Conservation (phyloP, 345 rosid species). For the Eucalyptus marginata region DNA sequence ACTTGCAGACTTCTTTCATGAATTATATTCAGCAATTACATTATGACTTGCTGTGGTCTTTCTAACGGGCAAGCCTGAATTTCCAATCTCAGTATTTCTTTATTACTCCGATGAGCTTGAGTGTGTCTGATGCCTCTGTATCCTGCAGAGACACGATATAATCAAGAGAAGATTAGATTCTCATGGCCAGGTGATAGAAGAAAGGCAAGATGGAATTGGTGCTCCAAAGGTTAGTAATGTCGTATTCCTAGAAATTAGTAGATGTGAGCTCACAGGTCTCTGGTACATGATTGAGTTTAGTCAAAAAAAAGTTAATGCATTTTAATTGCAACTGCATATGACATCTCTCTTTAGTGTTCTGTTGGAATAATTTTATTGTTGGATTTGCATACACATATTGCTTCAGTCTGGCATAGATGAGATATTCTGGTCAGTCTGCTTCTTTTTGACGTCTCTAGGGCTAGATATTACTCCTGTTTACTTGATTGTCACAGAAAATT, state of each 20-base stretch:
- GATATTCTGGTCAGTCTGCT: background rate
- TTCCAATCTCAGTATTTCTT: background rate
- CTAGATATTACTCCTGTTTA: background rate
- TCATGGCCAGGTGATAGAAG: constrained; percentile 69
- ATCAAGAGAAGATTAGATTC: constrained; percentile 71
- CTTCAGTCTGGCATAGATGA: background rate
- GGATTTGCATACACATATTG: background rate
- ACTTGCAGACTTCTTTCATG: background rate
- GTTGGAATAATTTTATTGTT: background rate
- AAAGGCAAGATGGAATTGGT: constrained; percentile 84
- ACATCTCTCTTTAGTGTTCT: background rate
- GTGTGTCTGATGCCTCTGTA: background rate
- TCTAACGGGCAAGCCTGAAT: background rate
- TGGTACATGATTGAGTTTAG: background rate
- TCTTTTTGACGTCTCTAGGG: background rate
- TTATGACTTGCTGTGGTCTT: background rate
- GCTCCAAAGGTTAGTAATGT: constrained; percentile 60
- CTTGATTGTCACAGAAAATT: background rate
- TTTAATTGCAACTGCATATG: background rate
- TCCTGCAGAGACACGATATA: constrained; percentile 81
- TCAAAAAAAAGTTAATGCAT: background rate
- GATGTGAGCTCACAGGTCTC: background rate
- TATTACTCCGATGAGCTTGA: background rate
- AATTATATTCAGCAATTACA: background rate
- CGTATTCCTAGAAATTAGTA: background rate